Evolutionary conservation across 1,284 basidiomycete species (phyloP), one percentile per base, ranked within the genome.

Genomic region (Schizophyllum commune): DNA sequence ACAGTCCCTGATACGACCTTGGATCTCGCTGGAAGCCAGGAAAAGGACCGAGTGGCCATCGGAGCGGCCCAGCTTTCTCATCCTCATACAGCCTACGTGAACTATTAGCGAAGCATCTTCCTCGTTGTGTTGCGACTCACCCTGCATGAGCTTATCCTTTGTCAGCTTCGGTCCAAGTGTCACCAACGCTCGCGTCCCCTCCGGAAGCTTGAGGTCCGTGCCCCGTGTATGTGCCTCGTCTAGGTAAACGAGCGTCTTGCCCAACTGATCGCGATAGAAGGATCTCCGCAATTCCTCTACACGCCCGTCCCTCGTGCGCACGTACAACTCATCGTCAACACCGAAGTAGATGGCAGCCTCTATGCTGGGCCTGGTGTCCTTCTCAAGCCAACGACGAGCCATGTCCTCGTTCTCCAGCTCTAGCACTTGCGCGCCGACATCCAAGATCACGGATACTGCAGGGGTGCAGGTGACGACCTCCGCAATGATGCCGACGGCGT

Each of bases 151-250:
- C 55, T 78, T 72, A 66, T 85, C 83, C 57, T 85, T 84, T 0
- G 79, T 82, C 1, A 84, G 70, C 54, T 78, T 82, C 0, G 78
- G 78, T 0, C 83, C 83, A 1, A 84, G 66, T 0, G 82, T 84
- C 5, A 84, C 82, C 0, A 75, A 77, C 19, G 83, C 83, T 4
- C 79, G 73, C 56, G 71, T 74, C 20, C 72, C 62, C 1, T 19
- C 55, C 0, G 83, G 82, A 34, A 84, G 69, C 53, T 77, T 83
- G 17, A 84, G 69, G 65, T 84, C 83, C 0, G 81, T 84, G 6
- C 83, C 83, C 32, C 83, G 70, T 0, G 84, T 84, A 62, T 84
- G 83, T 0, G 79, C 79, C 64, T 85, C 83, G 54, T 84, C 83
- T 0, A 85, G 75, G 62, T 85, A 84, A 1, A 83, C 65, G 4